phyloP scores from a whole-genome alignment of 2,329 filamentous ascomycete genomes.

The Aspergillus caelatus region DNA sequence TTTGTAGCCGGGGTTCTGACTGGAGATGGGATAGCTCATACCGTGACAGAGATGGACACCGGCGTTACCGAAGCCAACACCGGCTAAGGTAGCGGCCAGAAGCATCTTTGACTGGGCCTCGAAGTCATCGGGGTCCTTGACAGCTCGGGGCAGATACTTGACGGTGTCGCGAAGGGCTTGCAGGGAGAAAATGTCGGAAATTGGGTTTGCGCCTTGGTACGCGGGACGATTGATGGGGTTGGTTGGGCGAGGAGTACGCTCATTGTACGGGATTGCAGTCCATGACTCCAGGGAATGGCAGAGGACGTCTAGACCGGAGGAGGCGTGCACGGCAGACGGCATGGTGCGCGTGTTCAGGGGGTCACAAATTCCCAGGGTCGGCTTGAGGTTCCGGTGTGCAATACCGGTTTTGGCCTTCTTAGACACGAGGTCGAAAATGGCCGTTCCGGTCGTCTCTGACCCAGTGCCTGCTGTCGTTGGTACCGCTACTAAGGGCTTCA shows the following conservation, averaged over 20 bases:
- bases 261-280: conserved; percentile 93
- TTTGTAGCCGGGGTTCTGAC: conserved; percentile 88
- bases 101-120: conserved; percentile 97
- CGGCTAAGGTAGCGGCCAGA: conserved; percentile 87
- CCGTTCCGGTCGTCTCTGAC: conserved; percentile 94
- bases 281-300: conserved; percentile 96
- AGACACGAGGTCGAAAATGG: conserved; percentile 92
- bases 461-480: conserved; percentile 86
- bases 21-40: conserved; percentile 97
- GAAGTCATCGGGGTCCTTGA: conserved; percentile 83
- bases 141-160: conserved; percentile 87
- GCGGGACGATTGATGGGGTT: conserved; percentile 92
- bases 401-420: conserved; percentile 94
- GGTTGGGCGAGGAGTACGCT: conserved; percentile 77
- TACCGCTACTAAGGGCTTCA: conserved; percentile 78
- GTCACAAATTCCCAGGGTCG: conserved; percentile 84
- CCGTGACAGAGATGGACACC: conserved; percentile 88
- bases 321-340: conserved; percentile 90
- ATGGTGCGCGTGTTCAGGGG: conserved; percentile 93
- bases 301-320: conserved; percentile 89
- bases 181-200: conserved; percentile 94
- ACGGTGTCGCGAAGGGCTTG: conserved; percentile 80
- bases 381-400: conserved; percentile 92
- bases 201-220: conserved; percentile 96
- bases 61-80: conserved; percentile 96